A percentile compares a stretch with the other conserved stretches of the same genome.
Conservation (phyloP, 306 rosid species). For the Prunus fruticosa region DNA sequence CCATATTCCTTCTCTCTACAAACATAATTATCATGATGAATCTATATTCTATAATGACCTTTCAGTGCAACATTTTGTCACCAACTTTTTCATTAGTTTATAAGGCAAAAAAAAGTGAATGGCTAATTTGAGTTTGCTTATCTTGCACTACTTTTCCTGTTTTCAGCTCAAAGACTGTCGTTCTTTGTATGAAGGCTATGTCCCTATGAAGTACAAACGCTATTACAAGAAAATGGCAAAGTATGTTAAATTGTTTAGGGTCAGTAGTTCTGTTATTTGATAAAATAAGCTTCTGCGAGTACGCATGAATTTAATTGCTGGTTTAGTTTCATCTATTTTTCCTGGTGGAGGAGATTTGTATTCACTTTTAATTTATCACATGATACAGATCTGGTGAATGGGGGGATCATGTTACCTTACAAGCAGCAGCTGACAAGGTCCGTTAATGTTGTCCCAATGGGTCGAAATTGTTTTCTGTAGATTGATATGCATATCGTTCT, state of each 20-base stretch:
- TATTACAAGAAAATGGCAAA: constrained; percentile 84
- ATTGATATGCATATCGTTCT: not conserved
- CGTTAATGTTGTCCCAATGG: not conserved
- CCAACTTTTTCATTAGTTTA: not conserved
- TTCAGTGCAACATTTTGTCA: not conserved
- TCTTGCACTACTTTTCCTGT: constrained; percentile 28
- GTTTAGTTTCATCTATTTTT: constrained; percentile 7
- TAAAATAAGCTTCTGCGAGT: constrained; percentile 12
- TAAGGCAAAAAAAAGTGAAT: not conserved
- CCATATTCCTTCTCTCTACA: not conserved
- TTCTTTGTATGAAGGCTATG: constrained; percentile 76
- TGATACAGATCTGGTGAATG: constrained; percentile 83
- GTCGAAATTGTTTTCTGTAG: not conserved
- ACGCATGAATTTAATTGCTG: constrained; percentile 10
- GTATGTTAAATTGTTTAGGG: constrained; percentile 43
- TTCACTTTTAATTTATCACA: constrained; percentile 24
- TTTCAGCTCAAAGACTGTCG: constrained; percentile 69
- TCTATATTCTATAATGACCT: not conserved
- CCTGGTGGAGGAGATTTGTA: constrained; percentile 1
- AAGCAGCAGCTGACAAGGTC: constrained; percentile 96
- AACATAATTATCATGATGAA: not conserved
- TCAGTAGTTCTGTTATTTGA: constrained; percentile 16
- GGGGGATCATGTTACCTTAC: constrained; percentile 98
- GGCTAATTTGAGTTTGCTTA: constrained; percentile 32
- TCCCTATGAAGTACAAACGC: constrained; percentile 89